These are phyloP conservation scores for Astraeus odoratus DNA, from an alignment of 768 basidiomycete species.

Conservation along the genomic window DNA sequence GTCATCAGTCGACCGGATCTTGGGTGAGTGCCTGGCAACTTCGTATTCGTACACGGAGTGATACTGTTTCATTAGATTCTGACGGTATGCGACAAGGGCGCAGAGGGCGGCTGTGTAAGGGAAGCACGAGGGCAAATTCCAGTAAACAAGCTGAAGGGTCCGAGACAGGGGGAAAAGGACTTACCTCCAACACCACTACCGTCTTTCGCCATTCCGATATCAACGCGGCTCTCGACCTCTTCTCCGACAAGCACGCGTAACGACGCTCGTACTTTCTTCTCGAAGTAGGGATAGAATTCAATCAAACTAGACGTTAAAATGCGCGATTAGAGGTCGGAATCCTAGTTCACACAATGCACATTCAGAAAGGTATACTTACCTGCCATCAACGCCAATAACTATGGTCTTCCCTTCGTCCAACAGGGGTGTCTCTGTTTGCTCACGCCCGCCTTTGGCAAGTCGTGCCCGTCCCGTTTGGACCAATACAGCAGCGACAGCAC, in stretches of 20 bases:
- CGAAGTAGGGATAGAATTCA: constrained; percentile 88
- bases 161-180: constrained; percentile 16
- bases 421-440: constrained; percentile 3
- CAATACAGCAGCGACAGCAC: constrained; percentile 81
- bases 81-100: constrained; percentile 44
- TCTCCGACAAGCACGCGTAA: constrained; percentile 71
- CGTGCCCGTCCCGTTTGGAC: constrained; percentile 71
- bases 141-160: neutral
- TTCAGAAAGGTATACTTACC: constrained; percentile 47
- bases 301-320: constrained; percentile 50
- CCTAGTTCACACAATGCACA: neutral
- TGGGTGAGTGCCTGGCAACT: neutral
- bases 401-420: constrained; percentile 44
- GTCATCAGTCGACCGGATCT: constrained; percentile 10
- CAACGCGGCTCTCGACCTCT: constrained; percentile 71
- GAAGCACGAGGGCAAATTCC: neutral
- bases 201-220: constrained; percentile 93
- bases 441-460: constrained; percentile 36
- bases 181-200: constrained; percentile 96
- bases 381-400: constrained; percentile 89
- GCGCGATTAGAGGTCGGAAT: no score
- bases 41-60: constrained; percentile 8
- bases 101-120: constrained; percentile 67
- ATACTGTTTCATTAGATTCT: constrained; percentile 12
- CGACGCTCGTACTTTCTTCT: constrained; percentile 65